Base-by-base conservation (phyloP, 169 alveolate species). In the Cryptosporidium bovis region DNA sequence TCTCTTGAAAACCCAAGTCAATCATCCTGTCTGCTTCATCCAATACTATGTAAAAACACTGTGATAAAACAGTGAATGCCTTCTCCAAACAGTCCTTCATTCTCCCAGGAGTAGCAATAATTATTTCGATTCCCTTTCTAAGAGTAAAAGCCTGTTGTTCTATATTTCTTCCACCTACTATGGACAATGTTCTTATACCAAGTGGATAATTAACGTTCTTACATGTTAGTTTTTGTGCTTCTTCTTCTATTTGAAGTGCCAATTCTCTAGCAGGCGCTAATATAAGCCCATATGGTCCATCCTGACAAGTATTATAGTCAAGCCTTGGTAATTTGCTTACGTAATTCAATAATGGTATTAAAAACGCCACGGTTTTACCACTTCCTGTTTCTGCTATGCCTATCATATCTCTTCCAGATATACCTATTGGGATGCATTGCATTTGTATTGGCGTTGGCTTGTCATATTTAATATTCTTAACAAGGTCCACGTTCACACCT, bases 11-110 rank as follows among this genome's bases (percentile, higher is more conserved):
- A 36, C 99, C 99, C 96, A 97, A 91, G 89, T 97, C 99, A 65
- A 98, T 94, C 99, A 97, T 97, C 87, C 98, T 92, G 90, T 98
- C 99, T 5, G 99, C 99, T 83, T 98, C 99, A 91, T 98, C 99
- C 20, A 98, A 90, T 13, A 97, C 95, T 20, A 97, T 97, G 90
- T 95, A 97, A 77, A 94, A 93, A 85, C 99, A 97, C 83, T 97
- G 97, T 24, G 95, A 94, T 46, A 98, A 89, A 12, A 95, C 98
- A 2, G 98, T 93, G 82, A 92, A 92, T 24, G 97, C 95, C 71
- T 95, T 92, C 82, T 96, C 97, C 66, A 98, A 92, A 67, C 97
- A 96, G 82, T 98, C 99, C 58, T 95, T 94, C 65, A 98, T 91
- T 71, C 99, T 95, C 16, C 99, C 99, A 0, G 99, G 99, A 1